Conservation (phyloP, 2,329 filamentous ascomycete species). For the Immersiporthe knoxdaviesiana region DNA sequence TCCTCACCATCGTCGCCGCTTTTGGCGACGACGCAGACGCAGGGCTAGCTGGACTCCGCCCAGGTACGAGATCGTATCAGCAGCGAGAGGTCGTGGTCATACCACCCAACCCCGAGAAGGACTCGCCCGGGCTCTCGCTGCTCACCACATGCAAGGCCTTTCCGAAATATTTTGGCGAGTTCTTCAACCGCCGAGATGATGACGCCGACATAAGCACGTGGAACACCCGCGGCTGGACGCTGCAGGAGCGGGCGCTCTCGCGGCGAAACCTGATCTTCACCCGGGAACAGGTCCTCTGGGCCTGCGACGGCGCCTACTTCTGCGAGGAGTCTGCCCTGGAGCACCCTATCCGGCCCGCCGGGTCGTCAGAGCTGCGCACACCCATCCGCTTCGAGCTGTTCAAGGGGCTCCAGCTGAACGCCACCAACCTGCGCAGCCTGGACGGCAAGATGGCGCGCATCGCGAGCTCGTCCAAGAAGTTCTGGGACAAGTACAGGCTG, state of each 20-base stretch:
- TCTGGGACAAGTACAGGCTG: slow-evolving; percentile 7
- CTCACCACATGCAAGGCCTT: not conserved
- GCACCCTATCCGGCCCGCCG: not conserved
- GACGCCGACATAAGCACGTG: slow-evolving; percentile 9
- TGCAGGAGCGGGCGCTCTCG: slow-evolving; percentile 15
- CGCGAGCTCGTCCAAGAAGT: not conserved
- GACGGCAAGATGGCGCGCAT: slow-evolving; percentile 7
- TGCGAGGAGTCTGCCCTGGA: slow-evolving; percentile 8
- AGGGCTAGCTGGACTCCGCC: not conserved
- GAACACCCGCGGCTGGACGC: slow-evolving; percentile 20
- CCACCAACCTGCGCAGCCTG: not conserved
- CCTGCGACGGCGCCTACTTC: slow-evolving; percentile 13
- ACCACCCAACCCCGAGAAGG: not conserved
- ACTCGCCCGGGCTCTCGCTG: not conserved
- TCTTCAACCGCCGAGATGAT: not conserved
- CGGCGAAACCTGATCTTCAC: slow-evolving; percentile 12
- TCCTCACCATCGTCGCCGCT: slow-evolving; percentile 1
- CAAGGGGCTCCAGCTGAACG: not conserved
- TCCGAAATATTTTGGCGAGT: not conserved
- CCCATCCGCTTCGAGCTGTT: slow-evolving; percentile 9
- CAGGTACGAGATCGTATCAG: not conserved
- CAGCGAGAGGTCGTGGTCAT: slow-evolving; percentile 1
- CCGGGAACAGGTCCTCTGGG: slow-evolving; percentile 15
- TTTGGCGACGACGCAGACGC: not conserved
- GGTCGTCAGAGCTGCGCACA: not conserved